Percentiles rank a stretch among this genome's conserved stretches.
Evolutionary conservation across 768 basidiomycete species (phyloP).

Genomic region (Phlebiopsis gigantea): DNA sequence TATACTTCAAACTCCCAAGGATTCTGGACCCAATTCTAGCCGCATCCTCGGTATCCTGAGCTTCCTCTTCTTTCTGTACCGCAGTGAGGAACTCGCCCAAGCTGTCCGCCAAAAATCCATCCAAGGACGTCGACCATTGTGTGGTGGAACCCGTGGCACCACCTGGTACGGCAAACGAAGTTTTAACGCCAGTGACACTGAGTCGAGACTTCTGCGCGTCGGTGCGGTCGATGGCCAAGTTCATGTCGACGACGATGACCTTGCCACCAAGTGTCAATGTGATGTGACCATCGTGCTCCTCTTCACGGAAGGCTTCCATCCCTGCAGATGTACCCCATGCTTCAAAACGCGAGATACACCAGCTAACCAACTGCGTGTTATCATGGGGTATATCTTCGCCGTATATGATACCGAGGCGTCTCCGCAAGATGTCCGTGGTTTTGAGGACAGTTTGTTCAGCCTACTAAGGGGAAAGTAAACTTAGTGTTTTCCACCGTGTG

Average conservation of each 20-base stretch:
- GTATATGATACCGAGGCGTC: constrained; percentile 43
- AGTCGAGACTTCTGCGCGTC: constrained; percentile 34
- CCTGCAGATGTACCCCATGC: constrained; percentile 59
- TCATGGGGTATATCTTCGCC: constrained; percentile 63
- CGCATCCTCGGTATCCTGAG: constrained; percentile 49
- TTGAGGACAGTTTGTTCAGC: constrained; percentile 49
- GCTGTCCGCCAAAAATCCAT: constrained; percentile 53
- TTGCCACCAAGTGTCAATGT: constrained; percentile 70
- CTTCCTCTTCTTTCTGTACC: constrained; percentile 47
- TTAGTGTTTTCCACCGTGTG: constrained; percentile 3
- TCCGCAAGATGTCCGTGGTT: constrained; percentile 41
- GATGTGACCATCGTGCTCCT: constrained; percentile 39
- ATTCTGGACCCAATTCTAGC: constrained; percentile 43
- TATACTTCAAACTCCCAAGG: constrained; percentile 54
- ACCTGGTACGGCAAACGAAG: constrained; percentile 60
- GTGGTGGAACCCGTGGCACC: constrained; percentile 29
- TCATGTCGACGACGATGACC: constrained; percentile 75
- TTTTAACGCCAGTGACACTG: constrained; percentile 56
- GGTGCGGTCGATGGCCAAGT: constrained; percentile 45
- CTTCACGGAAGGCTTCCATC: constrained; percentile 72
- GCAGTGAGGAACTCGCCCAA: constrained; percentile 57
- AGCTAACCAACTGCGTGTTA: constrained; percentile 37
- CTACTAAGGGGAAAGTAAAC: constrained; percentile 27
- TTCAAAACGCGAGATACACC: constrained; percentile 56
- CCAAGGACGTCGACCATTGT: constrained; percentile 50